Evolutionary conservation across 2,329 filamentous ascomycete species (phyloP).

Genomic region (Fusarium protoensiforme): DNA sequence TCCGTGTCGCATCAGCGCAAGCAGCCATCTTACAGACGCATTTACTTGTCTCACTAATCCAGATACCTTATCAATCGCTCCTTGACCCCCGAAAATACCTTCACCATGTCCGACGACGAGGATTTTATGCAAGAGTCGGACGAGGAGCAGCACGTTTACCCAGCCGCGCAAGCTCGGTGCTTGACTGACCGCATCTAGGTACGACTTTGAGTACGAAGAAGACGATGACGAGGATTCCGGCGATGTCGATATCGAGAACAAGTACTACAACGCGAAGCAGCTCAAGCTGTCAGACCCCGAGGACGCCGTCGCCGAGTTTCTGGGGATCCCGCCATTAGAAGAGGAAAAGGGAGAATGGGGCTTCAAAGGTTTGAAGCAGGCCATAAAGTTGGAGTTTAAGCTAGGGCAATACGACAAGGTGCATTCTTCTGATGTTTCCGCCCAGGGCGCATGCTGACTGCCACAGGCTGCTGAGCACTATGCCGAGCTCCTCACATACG

Average conservation of each 20-base stretch:
- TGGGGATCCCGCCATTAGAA: slow-evolving; percentile 87
- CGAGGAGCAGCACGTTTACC: slow-evolving; percentile 54
- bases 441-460: slow-evolving; percentile 32
- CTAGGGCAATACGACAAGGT: slow-evolving; percentile 90
- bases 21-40: not conserved
- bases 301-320: slow-evolving; percentile 90
- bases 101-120: slow-evolving; percentile 63
- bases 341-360: slow-evolving; percentile 97
- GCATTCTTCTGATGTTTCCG: not conserved
- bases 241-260: slow-evolving; percentile 97
- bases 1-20: not conserved
- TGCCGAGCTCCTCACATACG: slow-evolving; percentile 93
- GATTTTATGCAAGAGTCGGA: slow-evolving; percentile 62
- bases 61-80: not conserved
- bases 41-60: not conserved
- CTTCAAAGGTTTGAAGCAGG: slow-evolving; percentile 97
- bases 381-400: slow-evolving; percentile 96
- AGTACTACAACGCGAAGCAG: slow-evolving; percentile 99
- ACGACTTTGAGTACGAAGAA: slow-evolving; percentile 97
- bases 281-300: slow-evolving; percentile 88
- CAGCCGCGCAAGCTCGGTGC: slow-evolving; percentile 5
- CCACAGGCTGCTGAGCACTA: slow-evolving; percentile 89
- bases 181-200: slow-evolving; percentile 57
- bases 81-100: not conserved
- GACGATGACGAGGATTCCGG: slow-evolving; percentile 89